Base-by-base conservation (phyloP, 805 yeast genomes). In the Candida odintsovae region DNA sequence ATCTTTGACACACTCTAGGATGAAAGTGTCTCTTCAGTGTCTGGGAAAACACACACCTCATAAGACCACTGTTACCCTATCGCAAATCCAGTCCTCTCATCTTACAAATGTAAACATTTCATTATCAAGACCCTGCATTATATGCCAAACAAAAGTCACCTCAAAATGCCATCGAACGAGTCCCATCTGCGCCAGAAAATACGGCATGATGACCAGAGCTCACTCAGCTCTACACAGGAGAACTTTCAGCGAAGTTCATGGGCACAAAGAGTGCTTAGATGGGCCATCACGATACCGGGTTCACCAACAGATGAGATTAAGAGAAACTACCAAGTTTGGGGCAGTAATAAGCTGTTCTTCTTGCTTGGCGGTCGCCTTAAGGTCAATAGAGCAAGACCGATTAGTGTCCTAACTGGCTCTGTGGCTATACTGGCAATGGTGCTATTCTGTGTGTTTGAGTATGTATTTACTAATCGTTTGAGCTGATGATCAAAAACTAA, bases 331-430 rank as follows among this genome's bases (percentile, higher is more conserved):
- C 71, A 75, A 55, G 66, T 62, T 2, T 73, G 72, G 58, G 52
- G 59, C 10, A 66, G 67, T 16, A 52, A 69, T 8, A 72, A 69
- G 46, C 70, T 72, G 46, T 51, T 77, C 2, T 86, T 76, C 60
- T 64, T 83, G 4, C 62, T 79, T 42, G 94, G 94, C 13, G 95
- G 95, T 0, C 62, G 89, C 38, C 56, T 82, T 13, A 66, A 82
- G 0, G 58, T 73, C 10, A 71, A 67, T 47, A 56, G 63, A 22
- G 51, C 52, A 19, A 82, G 79, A 1, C 70, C 70, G 11, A 25
- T 76, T 3, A 31, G 67, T 0, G 69, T 74, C 0, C 62, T 68
- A 4, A 45, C 62, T 0, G 40, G 63, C 4, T 54, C 74, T 0
- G 19, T 78, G 0, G 54, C 69, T 0, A 28, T 78, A 0, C 55